These are phyloP conservation scores for Kondoa malvinella DNA, from an alignment of 768 basidiomycete genomes.

Conservation along the genomic window DNA sequence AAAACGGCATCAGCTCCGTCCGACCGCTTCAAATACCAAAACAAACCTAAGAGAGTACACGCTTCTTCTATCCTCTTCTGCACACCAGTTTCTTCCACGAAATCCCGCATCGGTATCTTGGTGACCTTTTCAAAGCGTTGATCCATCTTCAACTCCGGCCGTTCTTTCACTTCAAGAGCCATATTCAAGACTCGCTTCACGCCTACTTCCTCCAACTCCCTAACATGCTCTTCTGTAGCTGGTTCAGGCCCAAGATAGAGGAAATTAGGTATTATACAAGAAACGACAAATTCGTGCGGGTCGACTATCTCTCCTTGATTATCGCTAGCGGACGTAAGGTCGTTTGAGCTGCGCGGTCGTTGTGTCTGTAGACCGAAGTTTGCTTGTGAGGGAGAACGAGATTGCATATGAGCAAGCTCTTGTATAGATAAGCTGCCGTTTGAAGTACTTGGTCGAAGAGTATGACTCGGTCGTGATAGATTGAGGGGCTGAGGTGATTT, in stretches of 20 bases:
- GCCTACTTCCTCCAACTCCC: conserved; percentile 53
- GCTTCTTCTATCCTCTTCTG: conserved; percentile 62
- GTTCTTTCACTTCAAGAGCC: conserved; percentile 62
- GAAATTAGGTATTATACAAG: conserved; percentile 78
- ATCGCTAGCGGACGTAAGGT: too few relatives aligned
- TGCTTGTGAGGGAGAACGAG: background rate
- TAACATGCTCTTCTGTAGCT: conserved; percentile 53
- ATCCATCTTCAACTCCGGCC: conserved; percentile 7
- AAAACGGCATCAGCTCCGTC: background rate
- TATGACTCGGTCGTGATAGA: background rate
- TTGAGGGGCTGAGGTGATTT: background rate
- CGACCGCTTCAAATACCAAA: background rate
- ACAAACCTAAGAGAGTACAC: conserved; percentile 31
- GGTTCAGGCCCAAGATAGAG: conserved; percentile 82
- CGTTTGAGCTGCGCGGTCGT: too few relatives aligned
- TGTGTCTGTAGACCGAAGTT: background rate
- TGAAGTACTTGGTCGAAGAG: background rate
- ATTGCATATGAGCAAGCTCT: conserved; percentile 8
- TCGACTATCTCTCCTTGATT: background rate
- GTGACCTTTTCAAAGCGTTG: conserved; percentile 45
- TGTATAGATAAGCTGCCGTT: background rate
- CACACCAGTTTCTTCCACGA: conserved; percentile 83
- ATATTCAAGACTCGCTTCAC: conserved; percentile 80
- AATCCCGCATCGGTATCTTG: conserved; percentile 84
- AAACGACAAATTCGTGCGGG: conserved; percentile 46